Conservation (phyloP, 1,139 yeast species). For the Protomyces macrosporus region DNA sequence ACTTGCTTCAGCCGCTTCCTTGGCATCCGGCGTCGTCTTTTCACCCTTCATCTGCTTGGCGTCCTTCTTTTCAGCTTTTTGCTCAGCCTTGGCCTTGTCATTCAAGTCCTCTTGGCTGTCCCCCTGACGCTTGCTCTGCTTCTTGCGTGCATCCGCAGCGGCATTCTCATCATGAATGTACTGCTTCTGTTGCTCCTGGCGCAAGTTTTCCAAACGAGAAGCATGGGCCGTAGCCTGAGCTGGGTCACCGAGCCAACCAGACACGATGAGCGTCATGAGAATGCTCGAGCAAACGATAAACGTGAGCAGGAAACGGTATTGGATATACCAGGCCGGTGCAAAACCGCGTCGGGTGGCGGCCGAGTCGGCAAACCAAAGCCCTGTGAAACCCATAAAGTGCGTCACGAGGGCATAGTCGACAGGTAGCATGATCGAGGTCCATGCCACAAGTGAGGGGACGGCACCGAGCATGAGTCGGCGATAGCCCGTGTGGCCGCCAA, state of each 20-base stretch:
- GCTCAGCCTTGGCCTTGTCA: slow-evolving; percentile 10
- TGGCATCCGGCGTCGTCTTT: not conserved
- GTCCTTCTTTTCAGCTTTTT: not conserved
- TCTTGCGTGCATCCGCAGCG: slow-evolving; percentile 12
- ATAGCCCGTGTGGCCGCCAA: slow-evolving; percentile 16
- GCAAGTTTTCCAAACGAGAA: slow-evolving; percentile 3
- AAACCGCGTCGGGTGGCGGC: slow-evolving; percentile 23
- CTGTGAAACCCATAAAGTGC: slow-evolving; percentile 26
- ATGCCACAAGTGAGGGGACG: slow-evolving; percentile 22
- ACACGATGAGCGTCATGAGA: slow-evolving; percentile 19
- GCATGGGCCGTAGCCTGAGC: slow-evolving; percentile 21
- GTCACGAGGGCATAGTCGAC: slow-evolving; percentile 19
- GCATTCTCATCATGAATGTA: slow-evolving; percentile 12
- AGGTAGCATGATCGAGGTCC: slow-evolving; percentile 26
- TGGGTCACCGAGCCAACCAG: slow-evolving; percentile 27
- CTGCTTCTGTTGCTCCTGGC: slow-evolving; percentile 17
- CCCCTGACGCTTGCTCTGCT: slow-evolving; percentile 22
- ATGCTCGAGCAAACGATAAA: slow-evolving; percentile 25
- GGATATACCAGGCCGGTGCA: slow-evolving; percentile 26
- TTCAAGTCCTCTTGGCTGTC: slow-evolving; percentile 18
- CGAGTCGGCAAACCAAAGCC: slow-evolving; percentile 23
- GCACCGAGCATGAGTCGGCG: slow-evolving; percentile 19
- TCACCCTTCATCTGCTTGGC: not conserved
- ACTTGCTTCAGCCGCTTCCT: not conserved
- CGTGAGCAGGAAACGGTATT: slow-evolving; percentile 25